Percentiles rank a stretch among this genome's conserved stretches.
phyloP scores from a whole-genome alignment of 2,329 filamentous ascomycete genomes.

The Sordariomycetes sp. region DNA sequence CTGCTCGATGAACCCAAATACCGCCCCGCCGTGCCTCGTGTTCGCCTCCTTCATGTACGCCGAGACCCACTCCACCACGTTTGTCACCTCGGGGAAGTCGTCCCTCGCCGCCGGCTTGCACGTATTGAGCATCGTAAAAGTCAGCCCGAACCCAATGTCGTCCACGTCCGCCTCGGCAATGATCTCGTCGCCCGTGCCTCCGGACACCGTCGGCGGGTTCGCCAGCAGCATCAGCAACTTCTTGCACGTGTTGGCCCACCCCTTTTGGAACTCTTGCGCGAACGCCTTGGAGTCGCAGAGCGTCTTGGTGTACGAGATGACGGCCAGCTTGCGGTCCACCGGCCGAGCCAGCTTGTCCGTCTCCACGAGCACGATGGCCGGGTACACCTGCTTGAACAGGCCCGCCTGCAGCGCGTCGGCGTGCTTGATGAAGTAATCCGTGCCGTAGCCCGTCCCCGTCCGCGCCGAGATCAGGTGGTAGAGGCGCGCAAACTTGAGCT shows the following conservation, averaged over 20 bases:
- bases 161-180: constrained; percentile 85
- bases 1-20: constrained; percentile 59
- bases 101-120: constrained; percentile 64
- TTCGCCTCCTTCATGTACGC: constrained; percentile 69
- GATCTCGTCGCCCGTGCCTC: constrained; percentile 56
- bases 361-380: constrained; percentile 72
- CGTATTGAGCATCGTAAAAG: constrained; percentile 87
- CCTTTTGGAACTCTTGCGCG: constrained; percentile 68
- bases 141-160: constrained; percentile 87
- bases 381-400: constrained; percentile 76
- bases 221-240: constrained; percentile 80
- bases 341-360: constrained; percentile 82
- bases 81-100: constrained; percentile 73
- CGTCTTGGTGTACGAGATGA: constrained; percentile 87
- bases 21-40: constrained; percentile 53
- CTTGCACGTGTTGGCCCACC: constrained; percentile 84
- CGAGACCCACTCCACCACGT: constrained; percentile 76
- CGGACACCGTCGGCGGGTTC: constrained; percentile 62
- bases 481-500: constrained; percentile 80
- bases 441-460: constrained; percentile 67
- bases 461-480: constrained; percentile 83
- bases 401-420: constrained; percentile 70
- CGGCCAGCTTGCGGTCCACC: constrained; percentile 83
- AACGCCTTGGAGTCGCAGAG: constrained; percentile 78
- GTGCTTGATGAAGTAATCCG: constrained; percentile 81